Conservation (phyloP, 164 flowering plant genomes). For the Chimonanthus praecox region DNA sequence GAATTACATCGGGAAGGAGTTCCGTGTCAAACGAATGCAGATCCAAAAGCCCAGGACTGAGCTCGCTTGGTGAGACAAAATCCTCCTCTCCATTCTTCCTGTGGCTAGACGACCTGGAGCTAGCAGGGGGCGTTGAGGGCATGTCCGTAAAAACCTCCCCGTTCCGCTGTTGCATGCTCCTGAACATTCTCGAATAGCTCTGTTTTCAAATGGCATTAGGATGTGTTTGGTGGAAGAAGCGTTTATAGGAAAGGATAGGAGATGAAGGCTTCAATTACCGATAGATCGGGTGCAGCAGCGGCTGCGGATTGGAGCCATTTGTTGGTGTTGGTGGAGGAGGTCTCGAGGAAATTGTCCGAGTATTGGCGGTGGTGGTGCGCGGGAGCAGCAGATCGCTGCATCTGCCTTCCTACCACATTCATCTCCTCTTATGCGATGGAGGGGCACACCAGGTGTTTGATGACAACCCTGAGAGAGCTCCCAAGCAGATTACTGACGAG, state of each 20-base stretch:
- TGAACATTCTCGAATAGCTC: slow-evolving; percentile 48
- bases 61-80: slow-evolving; percentile 46
- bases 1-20: slow-evolving; percentile 61
- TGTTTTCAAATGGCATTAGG: slow-evolving; percentile 12
- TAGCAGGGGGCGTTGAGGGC: slow-evolving; percentile 49
- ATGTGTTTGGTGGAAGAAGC: slow-evolving; percentile 3
- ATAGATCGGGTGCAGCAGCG: slow-evolving; percentile 28
- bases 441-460: neutral
- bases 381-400: slow-evolving; percentile 57
- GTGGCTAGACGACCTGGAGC: slow-evolving; percentile 34
- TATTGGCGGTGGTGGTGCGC: slow-evolving; percentile 75
- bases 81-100: slow-evolving; percentile 45
- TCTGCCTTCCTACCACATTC: slow-evolving; percentile 59
- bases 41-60: slow-evolving; percentile 88
- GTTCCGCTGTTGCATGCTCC: slow-evolving; percentile 46
- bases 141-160: slow-evolving; percentile 48
- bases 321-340: slow-evolving; percentile 65
- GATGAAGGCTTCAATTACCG: slow-evolving; percentile 21
- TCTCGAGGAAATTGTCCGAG: slow-evolving; percentile 62
- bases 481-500: neutral
- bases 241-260: neutral
- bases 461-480: neutral
- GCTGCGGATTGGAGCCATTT: slow-evolving; percentile 67
- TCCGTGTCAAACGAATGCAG: slow-evolving; percentile 93
- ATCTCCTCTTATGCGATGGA: slow-evolving; percentile 17